These are phyloP conservation scores for Nemania abortiva DNA, from an alignment of 2,329 filamentous ascomycete genomes.

Conservation along the genomic window DNA sequence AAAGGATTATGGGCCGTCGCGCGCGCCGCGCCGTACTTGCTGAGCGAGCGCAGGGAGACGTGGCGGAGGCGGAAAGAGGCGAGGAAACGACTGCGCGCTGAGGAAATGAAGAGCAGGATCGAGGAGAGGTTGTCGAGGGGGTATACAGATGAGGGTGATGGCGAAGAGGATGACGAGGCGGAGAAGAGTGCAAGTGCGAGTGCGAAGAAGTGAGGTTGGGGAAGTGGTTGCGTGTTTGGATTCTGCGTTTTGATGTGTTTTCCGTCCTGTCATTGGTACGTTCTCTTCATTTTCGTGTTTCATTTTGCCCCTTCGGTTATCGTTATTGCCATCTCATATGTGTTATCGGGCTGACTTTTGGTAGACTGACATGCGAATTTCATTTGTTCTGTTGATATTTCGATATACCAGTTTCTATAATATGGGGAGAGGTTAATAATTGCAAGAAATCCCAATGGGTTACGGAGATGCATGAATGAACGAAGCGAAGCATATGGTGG, in stretches of 20 bases:
- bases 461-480: constrained; percentile 18
- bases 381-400: constrained; percentile 21
- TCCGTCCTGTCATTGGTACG: constrained; percentile 11
- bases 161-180: not conserved
- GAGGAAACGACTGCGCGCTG: constrained; percentile 48
- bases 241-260: not conserved
- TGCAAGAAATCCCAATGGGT: constrained; percentile 9
- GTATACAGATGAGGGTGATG: constrained; percentile 10
- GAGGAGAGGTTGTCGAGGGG: constrained; percentile 48
- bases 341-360: not conserved
- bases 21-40: constrained; percentile 52
- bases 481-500: constrained; percentile 14
- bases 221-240: not conserved
- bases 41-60: constrained; percentile 54
- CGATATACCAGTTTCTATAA: not conserved
- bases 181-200: not conserved
- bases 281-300: not conserved
- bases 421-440: constrained; percentile 1
- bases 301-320: not conserved
- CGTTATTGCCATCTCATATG: not conserved
- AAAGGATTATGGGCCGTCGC: constrained; percentile 52
- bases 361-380: constrained; percentile 8
- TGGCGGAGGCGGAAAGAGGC: constrained; percentile 49
- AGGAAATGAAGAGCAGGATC: constrained; percentile 54
- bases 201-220: not conserved